Evolutionary conservation across 2,329 filamentous ascomycete species (phyloP), one percentile per base, ranked within the genome.

Genomic region (Simplicillium sp.): DNA sequence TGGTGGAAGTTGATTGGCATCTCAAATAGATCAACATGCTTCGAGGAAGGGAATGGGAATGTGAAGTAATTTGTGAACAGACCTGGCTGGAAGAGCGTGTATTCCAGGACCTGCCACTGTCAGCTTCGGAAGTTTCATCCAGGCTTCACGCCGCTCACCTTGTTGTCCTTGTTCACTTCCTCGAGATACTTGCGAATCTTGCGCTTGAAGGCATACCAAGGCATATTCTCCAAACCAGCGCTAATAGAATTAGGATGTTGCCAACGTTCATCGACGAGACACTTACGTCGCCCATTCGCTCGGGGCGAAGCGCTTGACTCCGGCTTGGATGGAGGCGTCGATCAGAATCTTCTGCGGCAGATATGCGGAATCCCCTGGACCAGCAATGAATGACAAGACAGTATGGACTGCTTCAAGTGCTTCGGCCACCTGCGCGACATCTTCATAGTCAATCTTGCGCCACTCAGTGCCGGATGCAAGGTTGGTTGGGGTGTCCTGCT

Each of bases 231-330:
- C n/a, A n/a, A n/a, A n/a, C n/a, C n/a, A n/a, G n/a, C n/a, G n/a
- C n/a, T n/a, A n/a, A n/a, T n/a, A n/a, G n/a, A n/a, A n/a, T n/a
- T n/a, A n/a, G n/a, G n/a, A n/a, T n/a, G n/a, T n/a, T n/a, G n/a
- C n/a, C n/a, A n/a, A n/a, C n/a, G n/a, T n/a, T n/a, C n/a, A n/a
- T n/a, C n/a, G n/a, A n/a, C n/a, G n/a, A n/a, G n/a, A n/a, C 11
- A 38, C 48, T 51, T 45, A 67, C 65, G 54, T 59, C 16, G 50
- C 57, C 43, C 70, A 82, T 44, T 82, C 78, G 31, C 71, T 73
- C 2, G 78, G 76, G 1, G 80, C 67, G 52, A 78, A 80, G 7
- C 76, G 67, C 48, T 71, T 70, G 6, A 83, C 77, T 1, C 76
- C 74, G 2, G 76, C 77, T 3, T 62, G 60, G 32, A 79, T 64